Evolutionary conservation across 768 basidiomycete genomes (phyloP), one percentile per base, ranked within the genome.

Genomic region (Lactarius hengduanensis): DNA sequence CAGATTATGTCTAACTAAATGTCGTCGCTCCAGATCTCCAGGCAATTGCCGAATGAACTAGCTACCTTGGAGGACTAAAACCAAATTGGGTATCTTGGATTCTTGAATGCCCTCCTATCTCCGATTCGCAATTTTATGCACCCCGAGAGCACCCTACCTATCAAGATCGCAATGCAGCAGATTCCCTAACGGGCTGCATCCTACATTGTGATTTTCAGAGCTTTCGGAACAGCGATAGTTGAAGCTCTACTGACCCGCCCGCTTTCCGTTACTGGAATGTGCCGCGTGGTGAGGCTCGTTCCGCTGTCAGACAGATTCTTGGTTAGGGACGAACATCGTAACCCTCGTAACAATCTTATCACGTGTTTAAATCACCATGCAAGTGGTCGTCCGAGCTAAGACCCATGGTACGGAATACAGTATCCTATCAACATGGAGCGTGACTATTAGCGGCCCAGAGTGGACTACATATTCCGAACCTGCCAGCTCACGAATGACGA

Each of bases 211-310:
- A 56, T 62, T 59, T 69, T 54, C n/a, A 43, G 34, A 34, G 45
- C 56, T 69, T 38, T 53, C 63, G 68, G 67, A 57, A 83, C 64
- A 83, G 77, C 56, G 69, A 81, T 79, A 65, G 28, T 70, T 78
- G 86, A 86, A 88, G 82, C 83, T 68, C 74, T 71, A 76, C 81
- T 86, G 87, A 83, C 85, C 80, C 73, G 75, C 78, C 74, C 70
- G 77, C 68, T 38, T 45, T 70, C 73, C 64, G 65, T 54, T 47
- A 26, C 36, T 66, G 66, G 67, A 66, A 61, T 32, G 40, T 59
- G 64, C 67, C 68, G 73, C 75, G 73, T 74, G 74, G 79, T 73
- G 77, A 73, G 83, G 87, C 79, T 89, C 87, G 87, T 89, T 89
- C 87, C 80, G 85, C 78, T 88, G 87, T 86, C 87, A 75, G 70